Base-by-base conservation (phyloP, 306 rosid genomes). In the Parietaria judaica region DNA sequence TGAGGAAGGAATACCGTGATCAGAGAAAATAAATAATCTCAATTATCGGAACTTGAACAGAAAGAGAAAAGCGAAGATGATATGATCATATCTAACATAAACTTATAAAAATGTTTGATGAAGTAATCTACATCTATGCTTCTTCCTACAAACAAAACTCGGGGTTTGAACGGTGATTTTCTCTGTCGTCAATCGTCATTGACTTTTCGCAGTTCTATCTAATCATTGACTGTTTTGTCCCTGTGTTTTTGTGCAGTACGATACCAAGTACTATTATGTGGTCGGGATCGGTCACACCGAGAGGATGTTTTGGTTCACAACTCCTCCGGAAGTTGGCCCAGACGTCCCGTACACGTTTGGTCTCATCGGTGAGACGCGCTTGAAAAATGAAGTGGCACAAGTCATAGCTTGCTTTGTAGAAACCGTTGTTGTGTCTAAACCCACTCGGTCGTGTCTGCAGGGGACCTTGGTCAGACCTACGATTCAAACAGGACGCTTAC, bases 271-370 rank as follows among this genome's bases (percentile, higher is more conserved):
- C 63, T 80, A 85, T 76, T 90, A 91, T 51, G 83, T 59, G 63
- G 80, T 90, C 62, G 96, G 97, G 60, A 53, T 85, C 45, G 83
- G 75, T 9, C 75, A 80, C 52, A 74, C 91, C 10, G 66, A 86
- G 3, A 34, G 97, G 59, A 66, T 69, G 36, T 87, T 87, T 75
- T 91, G 89, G 96, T 87, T 87, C 69, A n/a, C 61, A 2, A 87
- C 91, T 66, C 96, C 96, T 38, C 96, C 97, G 14, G 70, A 72
- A 79, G 74, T 81, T 53, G 97, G 97, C 56, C 96, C 89, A 53
- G 96, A 87, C 54, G 97, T 78, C 4, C 94, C 97, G n/a, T 85
- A 85, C 73, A 83, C 87, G 54, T 90, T 90, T 71, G 97, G 97
- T 77, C 84, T 92, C 67, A 92, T 88, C 37, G 98, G 95, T 88